These are phyloP conservation scores for Venturia aucupariae DNA, from an alignment of 2,329 filamentous ascomycete genomes.

Conservation along the genomic window DNA sequence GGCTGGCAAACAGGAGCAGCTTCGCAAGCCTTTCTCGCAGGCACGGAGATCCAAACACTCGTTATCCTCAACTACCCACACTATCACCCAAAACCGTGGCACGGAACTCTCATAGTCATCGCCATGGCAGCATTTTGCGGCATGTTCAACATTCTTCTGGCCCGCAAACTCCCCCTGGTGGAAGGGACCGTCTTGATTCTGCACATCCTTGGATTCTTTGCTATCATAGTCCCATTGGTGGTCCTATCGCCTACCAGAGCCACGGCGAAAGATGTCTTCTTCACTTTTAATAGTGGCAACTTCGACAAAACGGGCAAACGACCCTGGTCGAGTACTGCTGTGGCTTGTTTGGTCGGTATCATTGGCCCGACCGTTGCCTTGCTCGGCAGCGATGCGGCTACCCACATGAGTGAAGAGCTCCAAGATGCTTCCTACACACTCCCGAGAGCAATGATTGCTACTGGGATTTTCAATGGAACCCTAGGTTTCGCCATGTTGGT, in stretches of 20 bases:
- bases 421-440: constrained; percentile 23
- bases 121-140: constrained; percentile 32
- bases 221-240: constrained; percentile 39
- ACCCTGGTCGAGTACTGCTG: constrained; percentile 33
- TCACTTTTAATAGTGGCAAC: constrained; percentile 38
- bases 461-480: constrained; percentile 23
- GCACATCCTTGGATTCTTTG: constrained; percentile 45
- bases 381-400: constrained; percentile 29
- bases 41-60: constrained; percentile 27
- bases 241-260: constrained; percentile 31
- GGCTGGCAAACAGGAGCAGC: constrained; percentile 17
- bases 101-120: constrained; percentile 41
- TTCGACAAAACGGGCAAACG: not conserved
- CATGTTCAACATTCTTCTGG: constrained; percentile 36
- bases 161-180: constrained; percentile 35
- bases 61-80: constrained; percentile 28
- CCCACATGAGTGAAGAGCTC: constrained; percentile 28
- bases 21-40: constrained; percentile 17
- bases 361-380: constrained; percentile 30
- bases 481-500: constrained; percentile 23
- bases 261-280: constrained; percentile 36
- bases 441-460: constrained; percentile 24
- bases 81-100: constrained; percentile 36
- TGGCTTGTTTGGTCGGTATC: constrained; percentile 38
- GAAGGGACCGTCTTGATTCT: constrained; percentile 42